Conservation (phyloP, 371 early-diverging fungal genomes). For the Mortierella sp. region DNA sequence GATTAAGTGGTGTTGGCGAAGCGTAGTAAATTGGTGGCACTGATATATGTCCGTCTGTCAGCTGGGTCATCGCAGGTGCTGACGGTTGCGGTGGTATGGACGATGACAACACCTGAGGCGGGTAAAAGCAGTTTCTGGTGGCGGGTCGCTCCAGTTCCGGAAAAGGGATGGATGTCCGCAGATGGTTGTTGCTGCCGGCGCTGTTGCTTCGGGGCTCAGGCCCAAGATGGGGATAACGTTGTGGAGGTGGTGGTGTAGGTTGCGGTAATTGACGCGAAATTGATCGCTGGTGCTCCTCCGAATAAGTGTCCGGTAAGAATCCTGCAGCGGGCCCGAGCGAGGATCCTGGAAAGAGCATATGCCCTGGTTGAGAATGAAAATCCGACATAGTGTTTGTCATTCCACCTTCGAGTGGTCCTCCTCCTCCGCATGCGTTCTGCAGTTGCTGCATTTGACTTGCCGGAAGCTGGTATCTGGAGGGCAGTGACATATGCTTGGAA, state of each 20-base stretch:
- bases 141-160: slow-evolving; percentile 14
- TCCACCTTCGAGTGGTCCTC: not conserved
- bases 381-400: not conserved
- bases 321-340: slow-evolving; percentile 41
- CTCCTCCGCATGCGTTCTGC: slow-evolving; percentile 4
- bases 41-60: not conserved
- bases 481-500: slow-evolving; percentile 30
- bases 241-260: not conserved
- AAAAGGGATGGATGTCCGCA: not conserved
- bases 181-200: not conserved
- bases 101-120: not conserved
- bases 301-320: slow-evolving; percentile 39
- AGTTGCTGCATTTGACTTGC: slow-evolving; percentile 26
- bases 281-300: slow-evolving; percentile 34
- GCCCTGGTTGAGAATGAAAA: not conserved
- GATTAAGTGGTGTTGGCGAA: slow-evolving; percentile 15
- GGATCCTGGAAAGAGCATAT: not conserved
- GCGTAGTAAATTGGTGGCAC: slow-evolving; percentile 8
- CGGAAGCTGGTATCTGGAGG: slow-evolving; percentile 21
- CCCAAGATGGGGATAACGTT: slow-evolving; percentile 2
- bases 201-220: not conserved
- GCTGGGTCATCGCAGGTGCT: not conserved
- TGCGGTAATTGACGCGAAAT: slow-evolving; percentile 21
- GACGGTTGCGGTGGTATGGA: not conserved
- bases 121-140: slow-evolving; percentile 9